These are phyloP conservation scores for Salvia sclarea DNA, from an alignment of 305 asterid species.

Conservation along the genomic window DNA sequence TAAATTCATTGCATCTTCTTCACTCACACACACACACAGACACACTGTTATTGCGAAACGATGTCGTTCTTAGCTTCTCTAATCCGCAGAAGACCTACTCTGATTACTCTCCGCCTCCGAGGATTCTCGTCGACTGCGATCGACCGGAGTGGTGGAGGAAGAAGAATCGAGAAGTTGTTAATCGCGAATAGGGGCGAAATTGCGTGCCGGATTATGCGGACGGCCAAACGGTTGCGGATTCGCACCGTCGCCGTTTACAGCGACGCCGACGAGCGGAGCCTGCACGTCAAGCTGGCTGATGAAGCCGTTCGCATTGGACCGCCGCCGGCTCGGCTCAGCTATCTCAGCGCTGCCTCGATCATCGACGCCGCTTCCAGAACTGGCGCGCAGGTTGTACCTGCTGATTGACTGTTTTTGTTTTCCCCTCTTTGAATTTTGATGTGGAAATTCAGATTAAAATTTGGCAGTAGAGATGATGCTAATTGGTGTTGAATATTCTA, in stretches of 20 bases:
- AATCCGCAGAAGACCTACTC: conserved; percentile 47
- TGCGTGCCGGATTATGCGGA: conserved; percentile 83
- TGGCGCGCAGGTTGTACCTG: conserved; percentile 77
- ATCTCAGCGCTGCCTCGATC: conserved; percentile 70
- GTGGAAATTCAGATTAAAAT: conserved; percentile 9
- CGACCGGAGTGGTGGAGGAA: conserved; percentile 35
- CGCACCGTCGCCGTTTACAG: conserved; percentile 89
- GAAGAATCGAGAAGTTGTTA: conserved; percentile 70
- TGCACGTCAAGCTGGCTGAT: conserved; percentile 91
- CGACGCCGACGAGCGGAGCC: conserved; percentile 79
- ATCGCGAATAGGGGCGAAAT: conserved; percentile 96
- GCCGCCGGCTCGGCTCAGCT: conserved; percentile 90
- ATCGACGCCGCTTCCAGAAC: conserved; percentile 69
- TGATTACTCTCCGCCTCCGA: conserved; percentile 26
- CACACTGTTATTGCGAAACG: conserved; percentile 8
- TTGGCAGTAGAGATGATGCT: no score
- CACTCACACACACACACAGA: conserved; percentile 2
- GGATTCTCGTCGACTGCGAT: conserved; percentile 45
- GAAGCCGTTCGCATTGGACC: conserved; percentile 95
- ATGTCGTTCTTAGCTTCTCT: conserved; percentile 58
- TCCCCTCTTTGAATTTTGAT: conserved; percentile 5
- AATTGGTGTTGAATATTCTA: background rate
- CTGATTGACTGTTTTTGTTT: conserved; percentile 1
- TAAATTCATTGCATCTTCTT: background rate
- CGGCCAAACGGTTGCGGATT: conserved; percentile 81